A percentile compares a stretch with the other conserved stretches of the same genome.
Evolutionary conservation across 2,329 filamentous ascomycete genomes (phyloP).

Genomic region (Alternaria solani): DNA sequence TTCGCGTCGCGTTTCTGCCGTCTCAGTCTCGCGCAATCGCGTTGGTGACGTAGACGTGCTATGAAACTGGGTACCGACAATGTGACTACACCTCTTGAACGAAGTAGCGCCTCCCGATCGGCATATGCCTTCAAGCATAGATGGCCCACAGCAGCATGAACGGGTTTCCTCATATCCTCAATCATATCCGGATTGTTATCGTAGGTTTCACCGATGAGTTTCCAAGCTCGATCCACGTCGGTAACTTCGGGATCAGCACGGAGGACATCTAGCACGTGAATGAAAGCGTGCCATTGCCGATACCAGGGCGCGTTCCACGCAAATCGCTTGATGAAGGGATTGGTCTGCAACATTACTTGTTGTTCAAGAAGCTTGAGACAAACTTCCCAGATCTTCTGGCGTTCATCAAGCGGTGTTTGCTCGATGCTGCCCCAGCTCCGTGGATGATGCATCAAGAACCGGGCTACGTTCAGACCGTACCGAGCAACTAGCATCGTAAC

Average conservation of each 20-base stretch:
- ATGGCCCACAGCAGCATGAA: slow-evolving; percentile 23
- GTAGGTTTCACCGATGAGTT: slow-evolving; percentile 42
- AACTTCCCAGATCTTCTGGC: slow-evolving; percentile 6
- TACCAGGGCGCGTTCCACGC: slow-evolving; percentile 68
- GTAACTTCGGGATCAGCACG: slow-evolving; percentile 40
- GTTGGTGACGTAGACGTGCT: not conserved
- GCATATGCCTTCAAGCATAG: slow-evolving; percentile 25
- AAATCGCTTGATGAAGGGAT: slow-evolving; percentile 65
- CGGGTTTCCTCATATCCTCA: slow-evolving; percentile 21
- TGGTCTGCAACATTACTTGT: slow-evolving; percentile 67
- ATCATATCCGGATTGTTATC: slow-evolving; percentile 37
- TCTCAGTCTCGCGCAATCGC: not conserved
- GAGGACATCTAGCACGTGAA: slow-evolving; percentile 59
- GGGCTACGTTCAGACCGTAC: slow-evolving; percentile 72
- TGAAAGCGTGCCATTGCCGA: slow-evolving; percentile 68
- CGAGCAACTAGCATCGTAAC: slow-evolving; percentile 66
- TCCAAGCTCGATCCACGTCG: slow-evolving; percentile 47
- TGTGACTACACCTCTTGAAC: not conserved
- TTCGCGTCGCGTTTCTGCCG: not conserved
- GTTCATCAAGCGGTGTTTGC: slow-evolving; percentile 63
- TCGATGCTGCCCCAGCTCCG: not conserved
- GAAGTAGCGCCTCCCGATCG: slow-evolving; percentile 7
- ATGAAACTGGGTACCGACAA: not conserved
- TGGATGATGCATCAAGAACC: slow-evolving; percentile 53
- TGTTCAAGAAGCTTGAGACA: slow-evolving; percentile 71